Conservation (phyloP, 192 early-diverging fungal species). For the Lunasporangiospora selenospora region DNA sequence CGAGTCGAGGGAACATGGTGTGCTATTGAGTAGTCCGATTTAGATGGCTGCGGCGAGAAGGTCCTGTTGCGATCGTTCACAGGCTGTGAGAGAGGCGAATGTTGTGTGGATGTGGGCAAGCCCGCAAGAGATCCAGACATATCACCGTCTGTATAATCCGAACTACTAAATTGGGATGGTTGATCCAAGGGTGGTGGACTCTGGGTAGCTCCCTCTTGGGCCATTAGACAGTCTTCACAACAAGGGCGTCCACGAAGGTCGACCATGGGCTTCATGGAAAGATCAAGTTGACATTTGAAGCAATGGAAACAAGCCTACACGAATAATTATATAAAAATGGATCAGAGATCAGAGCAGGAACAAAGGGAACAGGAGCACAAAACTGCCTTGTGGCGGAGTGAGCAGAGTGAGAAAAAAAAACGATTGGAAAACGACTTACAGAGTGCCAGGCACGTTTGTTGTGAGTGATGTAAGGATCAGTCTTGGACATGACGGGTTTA, state of each 20-base stretch:
- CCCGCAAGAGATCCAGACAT: too few species aligned
- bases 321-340: too few species aligned
- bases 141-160: too few species aligned
- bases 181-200: not conserved
- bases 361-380: too few species aligned
- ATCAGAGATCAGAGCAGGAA: not conserved
- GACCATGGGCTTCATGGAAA: constrained; percentile 51
- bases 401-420: too few species aligned
- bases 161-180: not conserved
- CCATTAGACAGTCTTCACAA: constrained; percentile 54
- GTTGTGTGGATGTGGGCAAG: too few species aligned
- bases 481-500: constrained; percentile 45
- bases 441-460: constrained; percentile 39
- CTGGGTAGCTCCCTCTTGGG: constrained; percentile 27
- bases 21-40: too few species aligned
- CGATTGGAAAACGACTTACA: too few species aligned
- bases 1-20: too few species aligned
- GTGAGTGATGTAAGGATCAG: constrained; percentile 38
- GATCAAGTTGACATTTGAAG: constrained; percentile 33
- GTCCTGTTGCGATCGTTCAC: too few species aligned
- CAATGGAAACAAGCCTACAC: constrained; percentile 52
- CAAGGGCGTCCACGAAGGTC: constrained; percentile 54
- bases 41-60: too few species aligned
- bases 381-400: not conserved
- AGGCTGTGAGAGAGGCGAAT: too few species aligned